phyloP scores from a whole-genome alignment of 1,284 basidiomycete genomes.

The Heterobasidion parviporum region DNA sequence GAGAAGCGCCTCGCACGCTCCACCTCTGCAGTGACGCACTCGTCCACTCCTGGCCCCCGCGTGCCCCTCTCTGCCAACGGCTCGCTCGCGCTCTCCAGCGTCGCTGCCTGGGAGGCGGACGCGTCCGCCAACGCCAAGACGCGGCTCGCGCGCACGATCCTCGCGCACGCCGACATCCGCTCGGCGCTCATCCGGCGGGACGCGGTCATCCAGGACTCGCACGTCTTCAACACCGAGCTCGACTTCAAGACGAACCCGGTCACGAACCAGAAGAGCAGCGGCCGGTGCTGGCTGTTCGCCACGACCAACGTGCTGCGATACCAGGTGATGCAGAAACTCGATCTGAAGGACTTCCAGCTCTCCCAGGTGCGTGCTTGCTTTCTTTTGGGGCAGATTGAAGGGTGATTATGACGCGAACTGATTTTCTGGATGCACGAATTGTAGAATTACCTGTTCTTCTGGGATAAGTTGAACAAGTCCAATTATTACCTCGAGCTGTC shows the following conservation, averaged over 20 bases:
- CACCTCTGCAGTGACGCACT: not conserved
- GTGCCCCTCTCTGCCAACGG: conserved; percentile 36
- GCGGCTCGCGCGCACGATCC: conserved; percentile 73
- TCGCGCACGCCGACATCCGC: conserved; percentile 69
- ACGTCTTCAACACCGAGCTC: conserved; percentile 80
- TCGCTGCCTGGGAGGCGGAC: conserved; percentile 59
- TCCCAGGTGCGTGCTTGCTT: conserved; percentile 55
- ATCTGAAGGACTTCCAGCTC: conserved; percentile 82
- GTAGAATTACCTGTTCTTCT: conserved; percentile 86
- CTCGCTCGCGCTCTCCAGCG: conserved; percentile 45
- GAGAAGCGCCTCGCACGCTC: conserved; percentile 19
- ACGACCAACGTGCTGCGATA: conserved; percentile 85
- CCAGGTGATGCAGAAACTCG: conserved; percentile 79
- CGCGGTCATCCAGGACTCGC: conserved; percentile 58
- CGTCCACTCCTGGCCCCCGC: not conserved
- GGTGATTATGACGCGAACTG: not conserved
- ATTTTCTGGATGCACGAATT: conserved; percentile 4
- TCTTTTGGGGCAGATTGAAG: not conserved
- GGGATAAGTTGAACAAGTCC: conserved; percentile 91
- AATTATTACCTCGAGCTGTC: conserved; percentile 92
- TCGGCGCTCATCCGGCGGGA: conserved; percentile 58
- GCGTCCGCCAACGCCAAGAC: conserved; percentile 56
- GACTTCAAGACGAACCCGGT: conserved; percentile 74
- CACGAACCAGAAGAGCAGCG: conserved; percentile 82
- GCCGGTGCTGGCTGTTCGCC: conserved; percentile 91